Evolutionary conservation across 2,329 filamentous ascomycete species (phyloP), one percentile per base, ranked within the genome.

Genomic region (Daldinia sp.): DNA sequence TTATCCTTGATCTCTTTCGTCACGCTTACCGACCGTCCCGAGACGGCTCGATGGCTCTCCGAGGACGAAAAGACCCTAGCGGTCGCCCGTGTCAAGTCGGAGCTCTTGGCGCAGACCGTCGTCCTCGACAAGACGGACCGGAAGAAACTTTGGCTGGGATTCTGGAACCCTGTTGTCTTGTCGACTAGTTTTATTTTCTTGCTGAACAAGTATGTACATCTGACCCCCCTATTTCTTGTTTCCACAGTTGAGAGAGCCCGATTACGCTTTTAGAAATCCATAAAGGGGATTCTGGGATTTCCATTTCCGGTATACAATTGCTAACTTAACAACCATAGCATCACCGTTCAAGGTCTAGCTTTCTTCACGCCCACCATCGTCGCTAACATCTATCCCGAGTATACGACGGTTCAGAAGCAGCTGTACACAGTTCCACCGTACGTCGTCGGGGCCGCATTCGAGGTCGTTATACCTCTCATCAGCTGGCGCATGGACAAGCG

Each of bases 341-440:
- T 92, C 72, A 91, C 89, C 0, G 88, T 91, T 2, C 87, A 91
- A 71, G 88, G 89, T 3, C 79, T 92, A 3, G 86, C 86, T 1
- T 90, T 91, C 79, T 91, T 91, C 75, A 78, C 83, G 0, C 90
- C 90, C 0, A 92, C 89, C 0, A 91, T 93, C 64, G 87, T 92
- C 39, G 76, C 77, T 41, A 90, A 85, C 4, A 91, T 92, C 68
- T 92, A 91, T 70, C 86, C 87, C 0, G 71, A 82, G 1, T 78
- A 79, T 56, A 80, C 78, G 11, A 82, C 86, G 1, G 79, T 92
- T 11, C 83, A 82, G 1, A 86, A 91, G 72, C 90, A 92, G 74
- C 83, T 92, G 0, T 85, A 85, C 65, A 91, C 89, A 0, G 90
- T 91, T 0, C 90, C 90, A 0, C 89, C 89, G 0, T 92, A 92